These are phyloP conservation scores for Salix arbutifolia DNA, from an alignment of 345 rosid genomes.

Conservation along the genomic window DNA sequence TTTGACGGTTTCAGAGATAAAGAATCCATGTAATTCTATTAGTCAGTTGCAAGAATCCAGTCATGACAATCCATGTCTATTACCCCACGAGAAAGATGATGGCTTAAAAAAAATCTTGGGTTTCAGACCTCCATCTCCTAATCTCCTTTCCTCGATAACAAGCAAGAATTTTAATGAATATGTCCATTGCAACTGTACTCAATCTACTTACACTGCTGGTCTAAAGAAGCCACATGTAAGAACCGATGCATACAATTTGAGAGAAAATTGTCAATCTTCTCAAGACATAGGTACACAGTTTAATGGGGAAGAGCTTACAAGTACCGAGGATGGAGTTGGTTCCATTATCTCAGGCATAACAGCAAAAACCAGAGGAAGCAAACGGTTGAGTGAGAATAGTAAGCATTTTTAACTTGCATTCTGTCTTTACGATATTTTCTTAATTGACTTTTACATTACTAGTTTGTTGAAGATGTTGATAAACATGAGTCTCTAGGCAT, in stretches of 20 bases:
- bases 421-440: constrained; percentile 4
- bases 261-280: constrained; percentile 8
- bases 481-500: constrained; percentile 1
- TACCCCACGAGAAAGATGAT: constrained; percentile 9
- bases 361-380: constrained; percentile 9
- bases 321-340: constrained; percentile 11
- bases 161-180: not conserved
- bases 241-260: not conserved
- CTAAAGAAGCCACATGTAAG: not conserved
- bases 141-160: not conserved
- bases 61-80: constrained; percentile 8
- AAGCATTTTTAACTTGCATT: constrained; percentile 2
- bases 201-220: not conserved
- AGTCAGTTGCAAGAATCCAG: constrained; percentile 12
- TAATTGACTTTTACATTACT: not conserved
- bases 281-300: constrained; percentile 17
- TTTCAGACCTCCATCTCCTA: not conserved
- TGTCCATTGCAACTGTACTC: not conserved
- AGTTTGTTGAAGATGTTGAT: constrained; percentile 5
- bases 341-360: not conserved
- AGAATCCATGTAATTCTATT: constrained; percentile 21
- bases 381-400: constrained; percentile 20
- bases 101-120: not conserved
- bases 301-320: constrained; percentile 6
- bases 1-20: constrained; percentile 34